Conservation (phyloP, 768 basidiomycete species). For the Macrolepiota fuliginosa region DNA sequence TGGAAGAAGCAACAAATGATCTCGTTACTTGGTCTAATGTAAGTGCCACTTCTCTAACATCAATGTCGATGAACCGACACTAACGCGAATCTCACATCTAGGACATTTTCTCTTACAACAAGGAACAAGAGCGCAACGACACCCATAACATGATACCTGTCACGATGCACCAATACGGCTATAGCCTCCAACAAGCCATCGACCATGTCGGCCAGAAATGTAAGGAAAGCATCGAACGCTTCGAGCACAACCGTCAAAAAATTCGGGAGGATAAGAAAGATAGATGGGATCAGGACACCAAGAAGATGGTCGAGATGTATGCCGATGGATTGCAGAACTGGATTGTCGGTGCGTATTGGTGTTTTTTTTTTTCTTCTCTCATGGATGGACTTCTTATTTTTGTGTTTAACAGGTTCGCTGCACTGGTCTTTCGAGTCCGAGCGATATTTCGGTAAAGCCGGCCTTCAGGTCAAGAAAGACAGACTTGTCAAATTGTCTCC, state of each 20-base stretch:
- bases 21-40: constrained; percentile 83
- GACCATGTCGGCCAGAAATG: constrained; percentile 64
- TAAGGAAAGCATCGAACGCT: constrained; percentile 48
- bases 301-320: constrained; percentile 55
- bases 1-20: constrained; percentile 75
- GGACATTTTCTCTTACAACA: constrained; percentile 78
- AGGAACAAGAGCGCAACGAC: constrained; percentile 66
- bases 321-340: constrained; percentile 62
- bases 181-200: constrained; percentile 58
- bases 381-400: background rate
- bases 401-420: constrained; percentile 36
- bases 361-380: background rate
- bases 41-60: constrained; percentile 20
- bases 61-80: background rate
- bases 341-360: constrained; percentile 51
- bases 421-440: constrained; percentile 71
- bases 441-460: constrained; percentile 64
- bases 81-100: constrained; percentile 19
- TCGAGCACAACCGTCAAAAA: constrained; percentile 39
- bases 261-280: too few relatives aligned
- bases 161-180: constrained; percentile 57
- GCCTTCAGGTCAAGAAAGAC: constrained; percentile 49
- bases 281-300: constrained; percentile 54
- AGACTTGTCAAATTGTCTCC: constrained; percentile 52
- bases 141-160: constrained; percentile 73